These are phyloP conservation scores for Vanrija sp. DNA, from an alignment of 1,284 basidiomycete genomes.

Conservation along the genomic window DNA sequence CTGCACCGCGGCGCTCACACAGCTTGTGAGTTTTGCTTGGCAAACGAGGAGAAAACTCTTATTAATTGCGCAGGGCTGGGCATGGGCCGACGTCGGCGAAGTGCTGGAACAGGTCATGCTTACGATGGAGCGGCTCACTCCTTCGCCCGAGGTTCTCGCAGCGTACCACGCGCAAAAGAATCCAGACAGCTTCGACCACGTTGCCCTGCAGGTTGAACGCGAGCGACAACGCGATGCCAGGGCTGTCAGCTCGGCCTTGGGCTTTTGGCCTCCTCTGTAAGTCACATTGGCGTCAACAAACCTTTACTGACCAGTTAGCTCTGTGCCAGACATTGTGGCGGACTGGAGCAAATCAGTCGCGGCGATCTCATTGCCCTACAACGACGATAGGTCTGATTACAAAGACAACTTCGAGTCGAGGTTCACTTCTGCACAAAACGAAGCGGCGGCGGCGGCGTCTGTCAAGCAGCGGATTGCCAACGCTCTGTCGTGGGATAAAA, in stretches of 20 bases:
- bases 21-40: conserved; percentile 26
- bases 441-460: too few species aligned
- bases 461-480: too few species aligned
- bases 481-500: too few species aligned
- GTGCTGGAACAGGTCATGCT: conserved; percentile 18
- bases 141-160: conserved; percentile 16
- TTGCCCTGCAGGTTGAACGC: background rate
- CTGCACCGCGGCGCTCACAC: conserved; percentile 31
- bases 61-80: conserved; percentile 16
- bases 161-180: background rate
- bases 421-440: too few species aligned
- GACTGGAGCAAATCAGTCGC: background rate
- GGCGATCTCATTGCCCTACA: too few species aligned
- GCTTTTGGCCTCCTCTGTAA: conserved; percentile 19
- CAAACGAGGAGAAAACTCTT: too few species aligned
- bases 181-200: background rate
- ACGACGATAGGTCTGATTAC: too few species aligned
- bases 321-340: background rate
- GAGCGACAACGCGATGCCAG: conserved; percentile 4
- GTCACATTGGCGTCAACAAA: background rate
- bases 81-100: conserved; percentile 27
- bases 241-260: conserved; percentile 2
- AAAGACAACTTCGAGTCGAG: too few species aligned
- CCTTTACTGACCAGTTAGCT: conserved; percentile 1
- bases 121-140: conserved; percentile 27